Evolutionary conservation across 495 filamentous ascomycete genomes (phyloP).

Genomic region (Corynascus novoguineensis): DNA sequence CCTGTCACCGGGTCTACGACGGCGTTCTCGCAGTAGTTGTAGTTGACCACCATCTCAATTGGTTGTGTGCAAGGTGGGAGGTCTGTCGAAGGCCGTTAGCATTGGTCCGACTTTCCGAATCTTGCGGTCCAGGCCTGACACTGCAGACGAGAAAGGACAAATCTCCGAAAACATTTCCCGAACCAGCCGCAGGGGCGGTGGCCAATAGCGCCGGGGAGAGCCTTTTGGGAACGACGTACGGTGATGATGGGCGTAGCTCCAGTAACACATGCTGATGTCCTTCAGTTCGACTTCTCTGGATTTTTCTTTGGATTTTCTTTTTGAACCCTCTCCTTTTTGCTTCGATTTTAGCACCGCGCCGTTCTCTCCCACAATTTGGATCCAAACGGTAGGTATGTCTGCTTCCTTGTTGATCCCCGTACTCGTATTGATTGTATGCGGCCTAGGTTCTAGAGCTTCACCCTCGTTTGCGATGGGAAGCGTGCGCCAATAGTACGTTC

Average conservation of each 20-base stretch:
- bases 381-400: not conserved
- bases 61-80: constrained; percentile 33
- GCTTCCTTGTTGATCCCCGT: not conserved
- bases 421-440: too few species aligned
- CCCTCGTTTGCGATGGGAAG: too few species aligned
- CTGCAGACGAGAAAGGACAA: not conserved
- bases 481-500: too few species aligned
- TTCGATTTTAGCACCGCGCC: not conserved
- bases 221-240: constrained; percentile 1
- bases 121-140: not conserved
- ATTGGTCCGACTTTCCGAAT: not conserved
- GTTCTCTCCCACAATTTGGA: not conserved
- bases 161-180: not conserved
- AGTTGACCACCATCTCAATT: constrained; percentile 38
- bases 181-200: not conserved
- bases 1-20: constrained; percentile 17
- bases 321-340: not conserved
- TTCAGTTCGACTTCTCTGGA: too few species aligned
- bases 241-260: constrained; percentile 8
- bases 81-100: constrained; percentile 30
- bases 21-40: constrained; percentile 36
- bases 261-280: not conserved
- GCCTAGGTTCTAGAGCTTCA: too few species aligned
- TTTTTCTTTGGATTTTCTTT: not conserved
- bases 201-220: not conserved